Conservation (phyloP, 2,329 filamentous ascomycete genomes). For the Fusarium chlamydosporum region DNA sequence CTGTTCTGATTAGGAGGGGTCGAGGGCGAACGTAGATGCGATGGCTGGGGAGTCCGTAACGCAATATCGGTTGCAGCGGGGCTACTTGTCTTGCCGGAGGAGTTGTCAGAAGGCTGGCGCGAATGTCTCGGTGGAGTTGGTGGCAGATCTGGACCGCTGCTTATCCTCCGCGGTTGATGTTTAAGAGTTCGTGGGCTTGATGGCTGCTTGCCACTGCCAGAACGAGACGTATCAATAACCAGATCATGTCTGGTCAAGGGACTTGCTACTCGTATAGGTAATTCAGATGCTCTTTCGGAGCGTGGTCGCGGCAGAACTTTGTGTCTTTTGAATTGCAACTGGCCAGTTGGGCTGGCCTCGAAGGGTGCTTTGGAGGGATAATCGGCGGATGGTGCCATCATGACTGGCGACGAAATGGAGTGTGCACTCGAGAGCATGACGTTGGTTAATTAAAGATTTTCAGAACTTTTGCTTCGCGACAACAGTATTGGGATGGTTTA, state of each 20-base stretch:
- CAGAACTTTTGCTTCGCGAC: conserved; percentile 46
- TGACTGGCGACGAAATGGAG: conserved; percentile 52
- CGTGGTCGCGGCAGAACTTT: conserved; percentile 60
- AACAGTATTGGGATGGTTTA: conserved; percentile 38
- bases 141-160: conserved; percentile 66
- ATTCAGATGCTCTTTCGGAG: conserved; percentile 47
- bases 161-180: conserved; percentile 60
- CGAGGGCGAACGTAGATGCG: conserved; percentile 60
- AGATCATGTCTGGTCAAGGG: conserved; percentile 45
- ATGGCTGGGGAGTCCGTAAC: conserved; percentile 57
- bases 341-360: conserved; percentile 49
- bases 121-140: conserved; percentile 75
- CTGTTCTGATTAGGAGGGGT: conserved; percentile 76
- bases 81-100: conserved; percentile 61
- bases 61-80: conserved; percentile 58
- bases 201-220: conserved; percentile 52
- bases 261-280: conserved; percentile 46
- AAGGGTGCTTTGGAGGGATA: conserved; percentile 49
- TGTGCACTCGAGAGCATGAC: conserved; percentile 52
- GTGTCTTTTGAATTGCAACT: conserved; percentile 63
- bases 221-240: conserved; percentile 51
- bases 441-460: conserved; percentile 17
- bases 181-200: conserved; percentile 59
- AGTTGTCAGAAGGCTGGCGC: conserved; percentile 68
- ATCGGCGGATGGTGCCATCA: conserved; percentile 53